Evolutionary conservation across 257 asterid genomes (phyloP), one percentile per base, ranked within the genome.

Genomic region (Solanum stenotomum): DNA sequence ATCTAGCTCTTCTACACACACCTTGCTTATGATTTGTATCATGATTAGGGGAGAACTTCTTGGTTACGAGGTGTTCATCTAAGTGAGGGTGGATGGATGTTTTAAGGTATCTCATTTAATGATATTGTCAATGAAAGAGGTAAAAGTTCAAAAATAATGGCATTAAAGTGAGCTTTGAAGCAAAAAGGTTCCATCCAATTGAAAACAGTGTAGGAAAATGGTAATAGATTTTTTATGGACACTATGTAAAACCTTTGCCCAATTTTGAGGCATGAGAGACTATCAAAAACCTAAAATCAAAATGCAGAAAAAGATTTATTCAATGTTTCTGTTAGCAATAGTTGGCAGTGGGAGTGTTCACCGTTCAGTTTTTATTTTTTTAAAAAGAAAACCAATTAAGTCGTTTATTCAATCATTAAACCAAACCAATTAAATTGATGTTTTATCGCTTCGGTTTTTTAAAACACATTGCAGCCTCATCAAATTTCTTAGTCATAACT

Each of bases 381-480:
- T 1, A 0, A 22, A 61, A n/a, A 63, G 14, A 63, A 63, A 61
- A 61, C 5, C 29, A 63, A 63, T 63, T 63, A 63, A 10, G 71
- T 63, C 14, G 7, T 23, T 63, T 63, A 63, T 23, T 63, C 29
- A 63, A 63, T 63, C 14, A 0, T 63, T 63, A 63, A 63, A 23
- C 29, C 70, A 63, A 63, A 63, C 15, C 29, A 63, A 63, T 63
- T 63, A 63, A 63, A 23, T 23, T 25, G 6, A 23, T 4, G 25
- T 23, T 63, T 63, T 23, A 4, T 8, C 27, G 13, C 68, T 61
- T 61, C 1, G 14, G 12, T 22, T 61, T 56, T 56, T 1, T 56
- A 61, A 23, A 65, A 65, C 29, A 65, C 72, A 65, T 25, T 65
- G 72, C 72, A 65, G 98, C 98, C 89, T 96, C 98, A 87, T 95